phyloP scores from a whole-genome alignment of 2,329 filamentous ascomycete species.

The Hypocreales sp. region DNA sequence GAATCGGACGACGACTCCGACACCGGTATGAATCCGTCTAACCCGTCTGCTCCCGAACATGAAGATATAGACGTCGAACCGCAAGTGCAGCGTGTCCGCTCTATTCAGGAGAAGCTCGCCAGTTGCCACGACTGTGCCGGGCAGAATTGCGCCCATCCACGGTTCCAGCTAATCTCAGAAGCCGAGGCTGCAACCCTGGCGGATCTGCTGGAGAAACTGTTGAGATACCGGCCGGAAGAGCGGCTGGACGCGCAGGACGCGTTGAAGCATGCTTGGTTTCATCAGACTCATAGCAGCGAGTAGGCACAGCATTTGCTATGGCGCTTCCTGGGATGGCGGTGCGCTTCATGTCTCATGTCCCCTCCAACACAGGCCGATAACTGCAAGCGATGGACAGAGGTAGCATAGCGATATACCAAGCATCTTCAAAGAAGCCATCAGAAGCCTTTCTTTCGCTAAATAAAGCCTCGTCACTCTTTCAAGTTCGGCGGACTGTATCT shows the following conservation, averaged over 20 bases:
- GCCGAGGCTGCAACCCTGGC: background rate
- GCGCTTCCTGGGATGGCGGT: no score
- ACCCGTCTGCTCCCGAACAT: background rate
- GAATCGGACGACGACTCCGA: background rate
- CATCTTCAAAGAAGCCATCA: no score
- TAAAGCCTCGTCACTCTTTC: no score
- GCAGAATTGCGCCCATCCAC: background rate
- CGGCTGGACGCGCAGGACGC: conserved; percentile 4
- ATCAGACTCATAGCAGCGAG: no score
- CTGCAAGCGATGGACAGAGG: no score
- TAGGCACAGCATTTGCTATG: no score
- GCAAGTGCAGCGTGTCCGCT: background rate
- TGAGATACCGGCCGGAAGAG: background rate
- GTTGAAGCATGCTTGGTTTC: conserved; percentile 4
- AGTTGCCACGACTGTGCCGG: background rate
- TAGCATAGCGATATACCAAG: no score
- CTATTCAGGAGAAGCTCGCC: background rate
- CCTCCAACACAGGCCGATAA: no score
- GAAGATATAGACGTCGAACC: background rate
- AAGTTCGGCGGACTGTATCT: no score
- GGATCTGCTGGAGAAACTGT: background rate
- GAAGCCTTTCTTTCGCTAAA: no score
- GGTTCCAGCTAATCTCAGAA: background rate
- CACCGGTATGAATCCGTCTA: background rate
- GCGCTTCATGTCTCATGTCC: no score